Percentiles rank a stretch among this genome's conserved stretches.
Evolutionary conservation across 768 basidiomycete species (phyloP).

Genomic region (Obba rivulosa): DNA sequence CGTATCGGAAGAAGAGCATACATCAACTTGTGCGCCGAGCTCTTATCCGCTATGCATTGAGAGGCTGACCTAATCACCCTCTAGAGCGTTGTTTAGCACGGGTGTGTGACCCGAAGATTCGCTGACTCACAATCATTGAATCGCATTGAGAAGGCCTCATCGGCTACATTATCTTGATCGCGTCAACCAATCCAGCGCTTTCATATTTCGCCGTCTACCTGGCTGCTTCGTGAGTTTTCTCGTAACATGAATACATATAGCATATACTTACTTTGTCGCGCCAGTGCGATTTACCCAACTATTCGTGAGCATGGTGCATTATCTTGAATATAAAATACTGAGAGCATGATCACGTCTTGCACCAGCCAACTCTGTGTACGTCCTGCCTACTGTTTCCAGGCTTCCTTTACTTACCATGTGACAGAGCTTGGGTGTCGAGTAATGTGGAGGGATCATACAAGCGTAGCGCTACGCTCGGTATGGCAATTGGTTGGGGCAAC

Average conservation of each 20-base stretch:
- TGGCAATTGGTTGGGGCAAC: constrained; percentile 68
- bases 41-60: not conserved
- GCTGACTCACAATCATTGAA: not conserved
- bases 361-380: constrained; percentile 42
- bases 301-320: constrained; percentile 29
- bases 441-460: constrained; percentile 75
- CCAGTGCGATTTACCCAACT: constrained; percentile 42
- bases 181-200: constrained; percentile 51
- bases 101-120: constrained; percentile 16
- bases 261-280: not conserved
- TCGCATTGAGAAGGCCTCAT: constrained; percentile 31
- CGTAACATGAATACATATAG: not conserved
- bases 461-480: constrained; percentile 61
- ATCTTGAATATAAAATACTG: not conserved
- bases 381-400: not conserved
- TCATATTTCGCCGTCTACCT: constrained; percentile 73
- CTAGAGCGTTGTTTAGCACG: constrained; percentile 24
- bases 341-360: not conserved
- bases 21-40: constrained; percentile 52
- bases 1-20: constrained; percentile 48
- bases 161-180: constrained; percentile 65
- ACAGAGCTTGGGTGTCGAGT: constrained; percentile 64
- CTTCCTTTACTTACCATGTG: constrained; percentile 7
- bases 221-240: constrained; percentile 60
- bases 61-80: not conserved